phyloP scores from a whole-genome alignment of 768 basidiomycete genomes.

The Mycena sanguinolenta region DNA sequence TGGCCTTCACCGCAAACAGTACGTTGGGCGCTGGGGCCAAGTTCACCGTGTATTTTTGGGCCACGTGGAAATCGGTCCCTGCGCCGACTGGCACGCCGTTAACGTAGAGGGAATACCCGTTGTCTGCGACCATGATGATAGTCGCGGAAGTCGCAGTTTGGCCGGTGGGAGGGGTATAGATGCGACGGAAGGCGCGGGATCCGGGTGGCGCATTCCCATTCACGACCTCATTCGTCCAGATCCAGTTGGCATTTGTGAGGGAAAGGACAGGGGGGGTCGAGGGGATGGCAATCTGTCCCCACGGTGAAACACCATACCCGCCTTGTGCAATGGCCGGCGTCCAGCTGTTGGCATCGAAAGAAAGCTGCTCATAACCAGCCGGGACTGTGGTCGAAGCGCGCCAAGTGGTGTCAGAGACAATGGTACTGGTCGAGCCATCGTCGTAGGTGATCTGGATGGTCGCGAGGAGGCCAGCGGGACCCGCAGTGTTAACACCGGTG shows the following conservation, averaged over 20 bases:
- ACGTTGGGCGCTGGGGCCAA: constrained; percentile 34
- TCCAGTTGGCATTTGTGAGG: constrained; percentile 44
- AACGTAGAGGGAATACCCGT: constrained; percentile 46
- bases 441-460: constrained; percentile 48
- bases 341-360: constrained; percentile 49
- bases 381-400: constrained; percentile 41
- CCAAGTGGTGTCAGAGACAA: constrained; percentile 50
- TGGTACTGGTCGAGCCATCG: constrained; percentile 46
- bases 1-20: constrained; percentile 38
- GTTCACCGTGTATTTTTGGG: constrained; percentile 39
- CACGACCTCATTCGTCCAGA: constrained; percentile 49
- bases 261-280: constrained; percentile 40
- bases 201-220: constrained; percentile 41
- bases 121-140: constrained; percentile 44
- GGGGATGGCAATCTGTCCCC: constrained; percentile 35
- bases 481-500: constrained; percentile 39
- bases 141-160: constrained; percentile 40
- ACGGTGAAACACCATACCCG: constrained; percentile 31
- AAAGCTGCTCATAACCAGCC: constrained; percentile 45
- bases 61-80: constrained; percentile 31
- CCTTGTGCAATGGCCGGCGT: constrained; percentile 43
- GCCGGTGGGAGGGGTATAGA: constrained; percentile 40
- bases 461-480: constrained; percentile 47
- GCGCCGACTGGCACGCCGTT: constrained; percentile 46
- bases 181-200: constrained; percentile 47